A percentile compares a stretch with the other conserved stretches of the same genome.
Evolutionary conservation across 2,329 filamentous ascomycete species (phyloP).

Genomic region (Calonectria hawksworthii): DNA sequence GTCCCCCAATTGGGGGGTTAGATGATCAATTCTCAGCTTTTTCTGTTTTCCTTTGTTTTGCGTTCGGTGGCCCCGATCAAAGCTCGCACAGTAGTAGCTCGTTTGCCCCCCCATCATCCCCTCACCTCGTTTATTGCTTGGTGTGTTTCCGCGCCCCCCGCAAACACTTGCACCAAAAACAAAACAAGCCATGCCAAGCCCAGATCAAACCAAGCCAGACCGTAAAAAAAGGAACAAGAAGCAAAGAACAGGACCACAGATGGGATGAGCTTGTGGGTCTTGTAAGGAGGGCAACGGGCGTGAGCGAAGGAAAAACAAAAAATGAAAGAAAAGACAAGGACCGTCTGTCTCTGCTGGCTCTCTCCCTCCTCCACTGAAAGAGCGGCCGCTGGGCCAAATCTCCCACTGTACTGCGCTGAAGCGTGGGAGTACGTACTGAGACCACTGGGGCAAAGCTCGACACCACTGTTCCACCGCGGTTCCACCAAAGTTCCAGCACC

Average conservation of each 20-base stretch:
- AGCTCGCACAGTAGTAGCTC: slow-evolving; percentile 6
- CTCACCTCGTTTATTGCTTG: not conserved
- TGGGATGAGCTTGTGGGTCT: slow-evolving; percentile 26
- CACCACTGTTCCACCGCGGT: slow-evolving; percentile 13
- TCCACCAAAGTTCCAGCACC: slow-evolving; percentile 20
- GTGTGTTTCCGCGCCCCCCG: not conserved
- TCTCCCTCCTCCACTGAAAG: slow-evolving; percentile 1
- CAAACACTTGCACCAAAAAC: not conserved
- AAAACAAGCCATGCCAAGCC: not conserved
- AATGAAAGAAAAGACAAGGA: not conserved
- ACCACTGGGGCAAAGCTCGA: not conserved
- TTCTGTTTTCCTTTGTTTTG: slow-evolving; percentile 3
- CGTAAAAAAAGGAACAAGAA: not conserved
- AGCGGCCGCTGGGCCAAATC: not conserved
- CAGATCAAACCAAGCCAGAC: not conserved
- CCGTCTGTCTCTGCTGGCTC: not conserved
- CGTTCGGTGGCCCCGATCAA: slow-evolving; percentile 7
- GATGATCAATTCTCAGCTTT: slow-evolving; percentile 4
- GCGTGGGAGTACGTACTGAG: not conserved
- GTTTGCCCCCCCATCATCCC: not conserved
- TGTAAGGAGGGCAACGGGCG: not conserved
- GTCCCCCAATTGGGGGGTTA: not conserved
- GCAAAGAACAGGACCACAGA: not conserved
- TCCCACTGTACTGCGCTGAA: not conserved
- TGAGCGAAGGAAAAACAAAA: not conserved